Base-by-base conservation (phyloP, 768 basidiomycete genomes). In the Gautieria morchelliformis region DNA sequence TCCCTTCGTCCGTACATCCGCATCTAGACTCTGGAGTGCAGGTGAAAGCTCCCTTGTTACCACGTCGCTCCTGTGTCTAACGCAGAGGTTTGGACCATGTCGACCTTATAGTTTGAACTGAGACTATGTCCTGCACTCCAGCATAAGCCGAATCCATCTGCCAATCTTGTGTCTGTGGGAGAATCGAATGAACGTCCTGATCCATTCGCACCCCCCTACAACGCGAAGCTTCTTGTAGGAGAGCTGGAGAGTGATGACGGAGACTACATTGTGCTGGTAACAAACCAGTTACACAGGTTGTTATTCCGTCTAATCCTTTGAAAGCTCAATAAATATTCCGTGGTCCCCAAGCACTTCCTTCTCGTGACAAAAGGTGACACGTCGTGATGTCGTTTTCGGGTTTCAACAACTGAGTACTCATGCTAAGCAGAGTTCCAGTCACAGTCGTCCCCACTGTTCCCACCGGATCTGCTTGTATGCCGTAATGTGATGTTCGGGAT, bases 151-250 rank as follows among this genome's bases (percentile, higher is more conserved):
- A 65, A 66, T 27, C 72, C 74, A n/a, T 75, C 75, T 30, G 75
- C 75, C 35, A 75, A 9, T 37, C 14, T 74, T 58, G 60, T 64
- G 57, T 62, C 56, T 56, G 61, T 70, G 60, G 42, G 65, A 32
- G 66, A 68, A 45, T 46, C 65, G n/a, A 37, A 9, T 14, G 69
- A 68, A 56, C 74, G 73, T 44, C 65, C 64, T 22, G 83, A 93
- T 64, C 92, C 92, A 0, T 95, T 98, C 68, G 72, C 78, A n/a
- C 88, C 90, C 5, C 94, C 94, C 5, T 96, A 94, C 66, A 81
- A 81, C 50, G 75, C 79, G 8, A 83, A 85, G 54, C 74, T 98
- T 14, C 78, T 80, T 62, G 71, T 96, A 1, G 92, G 89, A 0
- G 85, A 89, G 61, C 67, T 95, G 51, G 77, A 75, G 52, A 83